Evolutionary conservation across 805 yeast genomes (phyloP).

Genomic region (Pichia exigua): DNA sequence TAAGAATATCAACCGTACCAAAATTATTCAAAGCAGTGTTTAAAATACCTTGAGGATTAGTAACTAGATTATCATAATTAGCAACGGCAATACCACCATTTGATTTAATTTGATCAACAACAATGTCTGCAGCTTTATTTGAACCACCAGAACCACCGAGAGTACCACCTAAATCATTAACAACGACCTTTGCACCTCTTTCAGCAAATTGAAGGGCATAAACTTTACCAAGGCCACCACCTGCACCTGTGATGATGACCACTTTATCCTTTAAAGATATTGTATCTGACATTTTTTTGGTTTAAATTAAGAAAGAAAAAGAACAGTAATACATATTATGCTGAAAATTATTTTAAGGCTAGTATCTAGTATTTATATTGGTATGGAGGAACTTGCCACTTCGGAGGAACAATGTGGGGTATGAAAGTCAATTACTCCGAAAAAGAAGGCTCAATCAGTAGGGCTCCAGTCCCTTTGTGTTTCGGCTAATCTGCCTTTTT

Average conservation of each 20-base stretch:
- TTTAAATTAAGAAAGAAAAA: no score
- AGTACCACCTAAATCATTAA: slow-evolving; percentile 88
- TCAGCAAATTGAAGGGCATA: slow-evolving; percentile 83
- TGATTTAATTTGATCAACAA: slow-evolving; percentile 72
- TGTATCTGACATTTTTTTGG: slow-evolving; percentile 11
- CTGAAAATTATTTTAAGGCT: not conserved
- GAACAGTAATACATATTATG: no score
- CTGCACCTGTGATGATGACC: slow-evolving; percentile 93
- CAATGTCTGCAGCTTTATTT: slow-evolving; percentile 75
- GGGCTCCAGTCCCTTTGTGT: not conserved
- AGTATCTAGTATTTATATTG: not conserved
- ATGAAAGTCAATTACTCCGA: not conserved
- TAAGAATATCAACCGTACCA: slow-evolving; percentile 81
- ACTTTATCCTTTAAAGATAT: slow-evolving; percentile 71
- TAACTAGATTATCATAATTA: slow-evolving; percentile 82
- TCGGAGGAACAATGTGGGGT: not conserved
- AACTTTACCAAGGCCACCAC: slow-evolving; percentile 90
- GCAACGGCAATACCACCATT: slow-evolving; percentile 87
- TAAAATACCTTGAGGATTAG: slow-evolving; percentile 75
- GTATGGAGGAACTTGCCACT: no score
- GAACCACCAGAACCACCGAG: slow-evolving; percentile 65
- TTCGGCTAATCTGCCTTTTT: not conserved
- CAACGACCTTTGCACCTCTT: slow-evolving; percentile 92
- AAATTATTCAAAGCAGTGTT: slow-evolving; percentile 79
- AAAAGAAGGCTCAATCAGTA: not conserved